Evolutionary conservation across 345 rosid species (phyloP).

Genomic region (Noccaea caerulescens): DNA sequence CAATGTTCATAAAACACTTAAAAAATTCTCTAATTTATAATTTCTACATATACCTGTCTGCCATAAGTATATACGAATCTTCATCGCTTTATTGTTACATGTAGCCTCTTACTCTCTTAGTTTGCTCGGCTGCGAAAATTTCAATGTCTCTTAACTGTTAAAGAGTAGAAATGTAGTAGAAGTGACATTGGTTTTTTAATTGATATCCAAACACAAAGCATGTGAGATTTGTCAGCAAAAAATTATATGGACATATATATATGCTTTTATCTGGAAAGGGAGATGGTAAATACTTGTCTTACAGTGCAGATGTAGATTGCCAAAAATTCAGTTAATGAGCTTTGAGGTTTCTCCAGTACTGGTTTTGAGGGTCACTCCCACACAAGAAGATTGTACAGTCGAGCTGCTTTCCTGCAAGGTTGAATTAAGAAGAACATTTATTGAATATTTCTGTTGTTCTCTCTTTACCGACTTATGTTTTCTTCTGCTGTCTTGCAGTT

Average conservation of each 20-base stretch:
- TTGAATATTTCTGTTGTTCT: background rate
- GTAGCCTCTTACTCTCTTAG: background rate
- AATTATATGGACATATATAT: too few species aligned
- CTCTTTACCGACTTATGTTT: background rate
- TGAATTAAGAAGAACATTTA: background rate
- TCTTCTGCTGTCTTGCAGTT: constrained; percentile 51
- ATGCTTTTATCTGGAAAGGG: constrained; percentile 3
- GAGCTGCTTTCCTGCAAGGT: constrained; percentile 90
- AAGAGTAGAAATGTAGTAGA: background rate
- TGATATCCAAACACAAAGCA: too few species aligned
- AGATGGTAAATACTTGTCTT: constrained; percentile 33
- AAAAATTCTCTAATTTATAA: too few species aligned
- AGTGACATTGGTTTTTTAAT: too few species aligned
- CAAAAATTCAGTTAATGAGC: constrained; percentile 64
- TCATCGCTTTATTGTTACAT: background rate
- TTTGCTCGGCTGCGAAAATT: background rate
- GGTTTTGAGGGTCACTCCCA: constrained; percentile 66
- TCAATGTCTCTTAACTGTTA: constrained; percentile 1
- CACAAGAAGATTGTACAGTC: constrained; percentile 63
- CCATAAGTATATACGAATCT: constrained; percentile 1
- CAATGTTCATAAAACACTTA: constrained; percentile 2
- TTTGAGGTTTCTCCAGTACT: constrained; percentile 77
- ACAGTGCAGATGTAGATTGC: constrained; percentile 67
- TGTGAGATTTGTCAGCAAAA: too few species aligned
- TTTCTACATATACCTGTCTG: constrained; percentile 11